Conservation (phyloP, 139 green algal species). For the Parachlorella kessleri region DNA sequence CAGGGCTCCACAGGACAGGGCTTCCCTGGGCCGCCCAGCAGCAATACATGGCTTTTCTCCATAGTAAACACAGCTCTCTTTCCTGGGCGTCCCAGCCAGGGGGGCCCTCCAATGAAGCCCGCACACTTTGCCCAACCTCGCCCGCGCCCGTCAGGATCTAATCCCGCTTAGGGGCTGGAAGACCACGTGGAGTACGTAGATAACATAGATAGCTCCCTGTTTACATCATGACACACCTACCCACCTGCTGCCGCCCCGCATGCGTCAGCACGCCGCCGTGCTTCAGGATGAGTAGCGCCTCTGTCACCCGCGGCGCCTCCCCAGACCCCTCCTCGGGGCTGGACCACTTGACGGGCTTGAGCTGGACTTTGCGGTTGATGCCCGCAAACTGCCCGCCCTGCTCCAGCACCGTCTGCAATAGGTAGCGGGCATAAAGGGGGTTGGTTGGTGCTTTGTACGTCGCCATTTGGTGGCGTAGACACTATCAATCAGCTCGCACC, state of each 20-base stretch:
- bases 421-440: too few relatives aligned
- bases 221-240: too few relatives aligned
- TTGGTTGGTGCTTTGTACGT: background rate
- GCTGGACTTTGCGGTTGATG: slow-evolving; percentile 98
- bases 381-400: slow-evolving; percentile 87
- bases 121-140: background rate
- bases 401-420: slow-evolving; percentile 77
- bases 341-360: slow-evolving; percentile 85
- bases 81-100: too few relatives aligned
- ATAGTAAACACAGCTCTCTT: too few relatives aligned
- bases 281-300: slow-evolving; percentile 86
- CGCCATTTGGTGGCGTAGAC: background rate
- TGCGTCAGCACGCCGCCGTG: slow-evolving; percentile 90
- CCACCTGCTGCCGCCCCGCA: slow-evolving; percentile 77
- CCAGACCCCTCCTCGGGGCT: slow-evolving; percentile 23
- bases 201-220: too few relatives aligned
- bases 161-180: too few relatives aligned
- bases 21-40: too few relatives aligned
- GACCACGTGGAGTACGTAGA: too few relatives aligned
- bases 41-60: too few relatives aligned
- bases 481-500: background rate
- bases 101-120: background rate
- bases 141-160: too few relatives aligned
- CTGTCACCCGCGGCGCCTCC: slow-evolving; percentile 29
- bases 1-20: too few relatives aligned